Base-by-base conservation (phyloP, 129 eudicot species). In the Erigeron canadensis region DNA sequence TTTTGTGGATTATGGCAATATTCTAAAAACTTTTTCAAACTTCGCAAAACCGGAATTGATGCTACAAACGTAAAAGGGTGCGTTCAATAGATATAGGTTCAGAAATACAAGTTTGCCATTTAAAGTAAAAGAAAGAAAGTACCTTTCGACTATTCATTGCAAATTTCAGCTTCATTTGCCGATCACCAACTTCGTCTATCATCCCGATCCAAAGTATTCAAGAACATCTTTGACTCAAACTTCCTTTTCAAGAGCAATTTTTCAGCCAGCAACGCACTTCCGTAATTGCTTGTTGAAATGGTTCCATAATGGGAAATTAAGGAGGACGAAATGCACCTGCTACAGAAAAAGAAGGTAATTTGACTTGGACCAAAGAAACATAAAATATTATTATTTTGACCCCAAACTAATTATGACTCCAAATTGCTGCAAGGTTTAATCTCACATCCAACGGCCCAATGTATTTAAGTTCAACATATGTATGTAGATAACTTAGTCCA, bases 71-170 rank as follows among this genome's bases (percentile, higher is more conserved):
- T n/a, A 28, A 28, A 58, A 10, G 10, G n/a, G 18, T 65, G 43
- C 47, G 3, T 60, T 48, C 18, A n/a, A 67, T 34, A 34, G 13
- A 11, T 51, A 59, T 40, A 10, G 53, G 11, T 64, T 2, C 42
- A 56, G 55, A 43, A 41, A 65, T 13, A 7, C 63, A 37, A 45
- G 1, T 19, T 64, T 69, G 71, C 22, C 57, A 7, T 55, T 55
- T 5, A 56, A 58, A 22, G 67, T 66, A 47, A 66, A 65, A 22
- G 12, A 46, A 34, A 10, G 37, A 40, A 75, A 64, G 8, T 70
- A 77, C 81, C 77, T 78, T 78, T 45, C 61, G 63, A 75, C 62
- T 63, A 39, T 43, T 71, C 17, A 63, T 71, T 63, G 45, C 43
- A 34, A 44, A 4, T n/a, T 40, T 19, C 37, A 42, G 73, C 72